Evolutionary conservation across 495 filamentous ascomycete genomes (phyloP).

Genomic region (Xylaria longipes): DNA sequence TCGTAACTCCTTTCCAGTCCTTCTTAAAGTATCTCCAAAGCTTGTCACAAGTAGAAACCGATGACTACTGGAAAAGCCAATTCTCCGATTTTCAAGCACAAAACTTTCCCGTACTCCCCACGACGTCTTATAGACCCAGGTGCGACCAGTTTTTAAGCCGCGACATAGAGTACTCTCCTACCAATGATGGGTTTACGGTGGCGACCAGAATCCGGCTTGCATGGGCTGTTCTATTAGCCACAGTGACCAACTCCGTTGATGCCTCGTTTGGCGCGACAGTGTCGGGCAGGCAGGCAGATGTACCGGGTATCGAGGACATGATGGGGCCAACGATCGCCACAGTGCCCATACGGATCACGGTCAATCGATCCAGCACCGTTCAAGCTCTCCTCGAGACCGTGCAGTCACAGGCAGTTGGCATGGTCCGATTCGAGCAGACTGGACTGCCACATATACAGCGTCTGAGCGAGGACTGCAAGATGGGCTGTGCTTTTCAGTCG

Average conservation of each 20-base stretch:
- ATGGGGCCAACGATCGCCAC: slow-evolving; percentile 64
- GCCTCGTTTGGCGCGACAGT: slow-evolving; percentile 63
- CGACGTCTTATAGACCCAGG: no score
- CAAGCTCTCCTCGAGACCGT: slow-evolving; percentile 47
- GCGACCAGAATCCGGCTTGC: no score
- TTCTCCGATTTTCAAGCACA: no score
- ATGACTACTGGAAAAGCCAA: no score
- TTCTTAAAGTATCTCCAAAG: slow-evolving; percentile 64
- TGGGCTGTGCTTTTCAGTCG: slow-evolving; percentile 5
- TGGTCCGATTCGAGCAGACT: slow-evolving; percentile 62
- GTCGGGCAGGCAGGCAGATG: slow-evolving; percentile 52
- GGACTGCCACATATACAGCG: slow-evolving; percentile 66
- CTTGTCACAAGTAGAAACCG: no score
- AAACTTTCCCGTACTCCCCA: no score
- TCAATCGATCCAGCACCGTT: slow-evolving; percentile 41
- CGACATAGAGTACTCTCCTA: no score
- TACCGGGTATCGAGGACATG: slow-evolving; percentile 54
- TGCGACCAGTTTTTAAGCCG: no score
- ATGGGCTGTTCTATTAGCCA: slow-evolving; percentile 60
- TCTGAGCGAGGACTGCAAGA: slow-evolving; percentile 53
- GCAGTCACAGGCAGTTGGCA: slow-evolving; percentile 54
- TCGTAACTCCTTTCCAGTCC: no score
- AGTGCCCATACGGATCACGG: slow-evolving; percentile 57
- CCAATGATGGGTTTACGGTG: no score
- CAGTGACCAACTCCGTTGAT: slow-evolving; percentile 50